Conservation (phyloP, 805 yeast species). For the Kodamaea sagamina region DNA sequence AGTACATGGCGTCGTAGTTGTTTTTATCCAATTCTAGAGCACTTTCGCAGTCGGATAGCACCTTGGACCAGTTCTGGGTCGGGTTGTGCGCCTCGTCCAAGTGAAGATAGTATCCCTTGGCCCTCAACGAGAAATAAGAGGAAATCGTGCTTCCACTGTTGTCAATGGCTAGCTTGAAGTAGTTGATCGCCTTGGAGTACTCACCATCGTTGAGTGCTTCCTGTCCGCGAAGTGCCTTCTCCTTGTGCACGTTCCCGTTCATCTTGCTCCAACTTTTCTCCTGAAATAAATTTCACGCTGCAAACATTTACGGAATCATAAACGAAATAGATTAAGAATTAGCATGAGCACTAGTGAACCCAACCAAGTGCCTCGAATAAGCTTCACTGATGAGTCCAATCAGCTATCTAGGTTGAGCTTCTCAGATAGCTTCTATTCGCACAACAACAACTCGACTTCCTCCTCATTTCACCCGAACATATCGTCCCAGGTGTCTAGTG, state of each 20-base stretch:
- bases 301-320: background rate
- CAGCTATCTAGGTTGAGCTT: conserved; percentile 5
- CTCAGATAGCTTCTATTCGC: conserved; percentile 8
- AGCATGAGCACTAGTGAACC: conserved; percentile 1
- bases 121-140: conserved; percentile 16
- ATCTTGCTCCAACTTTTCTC: conserved; percentile 3
- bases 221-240: conserved; percentile 10
- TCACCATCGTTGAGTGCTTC: conserved; percentile 15
- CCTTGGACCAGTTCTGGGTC: conserved; percentile 18
- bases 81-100: conserved; percentile 2
- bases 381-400: background rate
- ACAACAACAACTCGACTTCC: conserved; percentile 15
- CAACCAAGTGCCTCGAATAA: background rate
- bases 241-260: conserved; percentile 9
- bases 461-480: conserved; percentile 12
- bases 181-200: conserved; percentile 20
- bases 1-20: conserved; percentile 20
- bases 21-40: conserved; percentile 18
- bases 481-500: conserved; percentile 17
- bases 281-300: background rate
- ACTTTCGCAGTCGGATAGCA: conserved; percentile 16
- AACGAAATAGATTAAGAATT: background rate
- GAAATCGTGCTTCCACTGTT: conserved; percentile 12
- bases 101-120: conserved; percentile 17
- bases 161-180: conserved; percentile 19